A percentile compares a stretch with the other conserved stretches of the same genome.
These are phyloP conservation scores for Celoporthe dispersa DNA, from an alignment of 2,329 filamentous ascomycete species.

Conservation along the genomic window DNA sequence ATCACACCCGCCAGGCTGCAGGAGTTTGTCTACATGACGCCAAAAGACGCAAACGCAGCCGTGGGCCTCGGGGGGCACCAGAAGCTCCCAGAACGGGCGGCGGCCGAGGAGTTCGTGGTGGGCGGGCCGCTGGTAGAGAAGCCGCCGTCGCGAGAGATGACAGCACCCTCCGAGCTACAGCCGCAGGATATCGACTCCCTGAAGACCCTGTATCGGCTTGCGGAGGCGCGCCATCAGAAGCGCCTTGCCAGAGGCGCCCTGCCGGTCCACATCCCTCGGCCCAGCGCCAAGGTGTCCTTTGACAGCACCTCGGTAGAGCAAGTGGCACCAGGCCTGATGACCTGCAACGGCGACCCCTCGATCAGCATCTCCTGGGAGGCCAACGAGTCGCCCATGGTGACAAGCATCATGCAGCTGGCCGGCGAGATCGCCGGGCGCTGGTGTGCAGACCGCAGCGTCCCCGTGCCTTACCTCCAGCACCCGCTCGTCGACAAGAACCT, in stretches of 20 bases:
- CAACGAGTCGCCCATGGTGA: constrained; percentile 45
- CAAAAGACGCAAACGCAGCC: constrained; percentile 49
- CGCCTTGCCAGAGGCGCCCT: constrained; percentile 54
- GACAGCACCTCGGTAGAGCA: constrained; percentile 37
- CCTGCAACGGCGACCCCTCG: constrained; percentile 53
- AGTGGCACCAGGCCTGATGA: constrained; percentile 35
- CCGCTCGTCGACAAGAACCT: constrained; percentile 45
- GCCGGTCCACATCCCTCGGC: constrained; percentile 50
- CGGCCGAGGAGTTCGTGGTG: constrained; percentile 38
- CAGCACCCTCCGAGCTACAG: constrained; percentile 47
- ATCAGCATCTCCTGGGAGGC: constrained; percentile 48
- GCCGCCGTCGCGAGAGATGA: constrained; percentile 49
- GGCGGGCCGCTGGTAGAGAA: constrained; percentile 36
- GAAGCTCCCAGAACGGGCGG: constrained; percentile 6
- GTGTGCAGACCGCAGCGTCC: constrained; percentile 61
- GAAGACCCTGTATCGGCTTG: constrained; percentile 51
- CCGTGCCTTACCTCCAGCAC: constrained; percentile 62
- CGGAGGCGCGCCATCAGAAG: constrained; percentile 47
- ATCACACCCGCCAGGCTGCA: constrained; percentile 58
- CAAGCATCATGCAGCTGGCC: constrained; percentile 63
- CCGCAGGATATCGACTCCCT: constrained; percentile 51
- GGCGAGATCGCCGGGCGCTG: constrained; percentile 65
- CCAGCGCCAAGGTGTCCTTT: constrained; percentile 50
- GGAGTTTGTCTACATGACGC: constrained; percentile 62
- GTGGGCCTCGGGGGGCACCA: constrained; percentile 26